These are phyloP conservation scores for Malassezia pachydermatis DNA, from an alignment of 1,284 basidiomycete genomes.

Conservation along the genomic window DNA sequence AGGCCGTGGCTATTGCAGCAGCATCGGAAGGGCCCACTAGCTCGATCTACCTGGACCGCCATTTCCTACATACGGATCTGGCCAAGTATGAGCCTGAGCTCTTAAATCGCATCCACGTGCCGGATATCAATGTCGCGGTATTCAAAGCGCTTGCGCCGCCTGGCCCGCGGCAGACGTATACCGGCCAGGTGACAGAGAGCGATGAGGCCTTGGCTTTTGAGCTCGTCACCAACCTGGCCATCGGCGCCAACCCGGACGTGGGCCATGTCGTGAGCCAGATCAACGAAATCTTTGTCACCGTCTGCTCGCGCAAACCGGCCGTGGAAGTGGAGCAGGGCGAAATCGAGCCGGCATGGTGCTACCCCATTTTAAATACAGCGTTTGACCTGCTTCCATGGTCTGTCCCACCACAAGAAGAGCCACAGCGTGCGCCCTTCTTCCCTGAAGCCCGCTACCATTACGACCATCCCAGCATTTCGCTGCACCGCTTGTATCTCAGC, in stretches of 20 bases:
- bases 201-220: constrained; percentile 24
- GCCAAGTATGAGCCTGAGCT: not conserved
- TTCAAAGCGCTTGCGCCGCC: constrained; percentile 1
- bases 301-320: constrained; percentile 16
- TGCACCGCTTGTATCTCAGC: constrained; percentile 25
- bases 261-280: constrained; percentile 20
- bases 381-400: constrained; percentile 20
- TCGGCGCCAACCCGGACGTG: constrained; percentile 24
- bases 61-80: not conserved
- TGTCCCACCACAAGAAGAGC: not conserved
- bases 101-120: not conserved
- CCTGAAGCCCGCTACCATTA: constrained; percentile 25
- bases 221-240: constrained; percentile 33
- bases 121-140: not conserved
- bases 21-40: not conserved
- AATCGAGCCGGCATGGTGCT: constrained; percentile 5
- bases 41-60: not conserved
- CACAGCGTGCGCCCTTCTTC: constrained; percentile 3
- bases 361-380: constrained; percentile 4
- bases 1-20: not conserved
- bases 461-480: constrained; percentile 22
- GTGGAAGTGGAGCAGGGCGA: not conserved
- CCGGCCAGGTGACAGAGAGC: constrained; percentile 1
- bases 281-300: constrained; percentile 24
- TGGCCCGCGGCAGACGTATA: constrained; percentile 6